These are phyloP conservation scores for Capsella bursapastoris DNA, from an alignment of 345 rosid genomes.

Conservation along the genomic window DNA sequence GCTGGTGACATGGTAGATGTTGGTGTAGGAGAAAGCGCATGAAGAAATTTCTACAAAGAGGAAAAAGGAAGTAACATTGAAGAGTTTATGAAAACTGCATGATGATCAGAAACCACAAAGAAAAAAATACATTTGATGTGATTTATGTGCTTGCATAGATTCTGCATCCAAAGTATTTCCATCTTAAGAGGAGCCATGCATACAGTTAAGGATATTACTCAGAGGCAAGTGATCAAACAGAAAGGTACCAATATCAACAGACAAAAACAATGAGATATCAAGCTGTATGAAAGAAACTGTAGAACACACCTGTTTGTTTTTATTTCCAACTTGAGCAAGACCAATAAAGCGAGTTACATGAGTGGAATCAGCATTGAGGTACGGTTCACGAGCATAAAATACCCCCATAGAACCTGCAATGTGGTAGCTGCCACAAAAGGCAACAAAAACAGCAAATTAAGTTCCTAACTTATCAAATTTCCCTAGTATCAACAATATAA, in stretches of 20 bases:
- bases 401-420: conserved; percentile 84
- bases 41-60: conserved; percentile 78
- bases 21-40: conserved; percentile 84
- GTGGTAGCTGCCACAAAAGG: conserved; percentile 68
- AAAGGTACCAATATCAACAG: background rate
- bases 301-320: conserved; percentile 75
- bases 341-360: conserved; percentile 93
- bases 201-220: background rate
- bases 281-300: background rate
- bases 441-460: conserved; percentile 19
- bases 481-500: conserved; percentile 1
- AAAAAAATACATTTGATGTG: background rate
- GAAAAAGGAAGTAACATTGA: conserved; percentile 11
- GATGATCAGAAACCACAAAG: background rate
- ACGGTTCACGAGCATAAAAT: conserved; percentile 90
- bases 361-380: conserved; percentile 64
- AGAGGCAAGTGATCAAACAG: conserved; percentile 16
- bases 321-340: conserved; percentile 91
- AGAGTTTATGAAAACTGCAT: background rate
- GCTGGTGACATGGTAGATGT: conserved; percentile 76
- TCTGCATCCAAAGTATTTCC: background rate
- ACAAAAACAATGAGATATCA: background rate
- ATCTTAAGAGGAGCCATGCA: conserved; percentile 19
- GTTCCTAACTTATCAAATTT: background rate
- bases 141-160: background rate